phyloP scores from a whole-genome alignment of 495 filamentous ascomycete genomes.

The Lindgomyces ingoldianus region DNA sequence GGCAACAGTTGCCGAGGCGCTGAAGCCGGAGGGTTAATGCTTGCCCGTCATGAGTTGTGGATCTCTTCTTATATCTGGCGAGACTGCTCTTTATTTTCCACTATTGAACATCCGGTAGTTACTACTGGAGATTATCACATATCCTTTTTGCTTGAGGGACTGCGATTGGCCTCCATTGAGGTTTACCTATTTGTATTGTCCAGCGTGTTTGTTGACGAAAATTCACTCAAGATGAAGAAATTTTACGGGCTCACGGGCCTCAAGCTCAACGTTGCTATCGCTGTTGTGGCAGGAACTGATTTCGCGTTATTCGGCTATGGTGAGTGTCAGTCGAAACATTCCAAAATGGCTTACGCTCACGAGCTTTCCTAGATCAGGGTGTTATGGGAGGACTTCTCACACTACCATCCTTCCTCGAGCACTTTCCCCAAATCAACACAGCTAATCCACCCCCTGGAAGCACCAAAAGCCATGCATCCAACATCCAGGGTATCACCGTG shows the following conservation, averaged over 20 bases:
- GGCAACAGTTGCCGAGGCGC: neutral
- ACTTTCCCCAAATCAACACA: slow-evolving; percentile 42
- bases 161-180: too few relatives aligned
- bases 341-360: neutral
- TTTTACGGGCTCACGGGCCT: slow-evolving; percentile 66
- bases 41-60: neutral
- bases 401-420: slow-evolving; percentile 36
- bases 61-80: neutral
- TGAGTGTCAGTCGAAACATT: neutral
- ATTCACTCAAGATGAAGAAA: slow-evolving; percentile 22
- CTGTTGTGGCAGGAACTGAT: slow-evolving; percentile 68
- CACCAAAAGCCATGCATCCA: slow-evolving; percentile 35
- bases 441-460: slow-evolving; percentile 35
- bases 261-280: slow-evolving; percentile 67
- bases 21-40: neutral
- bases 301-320: slow-evolving; percentile 53
- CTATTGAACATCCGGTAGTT: neutral
- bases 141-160: neutral
- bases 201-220: neutral
- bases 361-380: slow-evolving; percentile 33
- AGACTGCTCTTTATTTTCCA: neutral
- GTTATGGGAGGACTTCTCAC: slow-evolving; percentile 44
- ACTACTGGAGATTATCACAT: neutral
- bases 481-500: slow-evolving; percentile 53
- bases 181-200: too few relatives aligned